Evolutionary conservation across 106 monocot genomes (phyloP).

Genomic region (Apostasia shenzhenica): DNA sequence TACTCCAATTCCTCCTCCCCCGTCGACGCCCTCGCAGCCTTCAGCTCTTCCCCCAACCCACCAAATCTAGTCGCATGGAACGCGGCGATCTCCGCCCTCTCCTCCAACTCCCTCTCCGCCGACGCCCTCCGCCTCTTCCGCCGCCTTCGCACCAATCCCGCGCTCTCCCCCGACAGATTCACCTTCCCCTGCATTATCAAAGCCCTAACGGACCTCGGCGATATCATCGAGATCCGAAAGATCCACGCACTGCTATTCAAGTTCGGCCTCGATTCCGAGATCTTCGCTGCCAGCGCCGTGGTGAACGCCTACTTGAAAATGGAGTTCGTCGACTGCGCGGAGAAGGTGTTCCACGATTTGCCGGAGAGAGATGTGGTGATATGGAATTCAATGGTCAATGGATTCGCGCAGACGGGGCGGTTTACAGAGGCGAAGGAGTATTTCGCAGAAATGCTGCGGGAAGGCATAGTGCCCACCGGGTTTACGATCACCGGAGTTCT

Average conservation of each 20-base stretch:
- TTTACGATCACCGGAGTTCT: constrained; percentile 58
- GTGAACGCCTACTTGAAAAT: constrained; percentile 35
- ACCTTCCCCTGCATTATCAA: constrained; percentile 50
- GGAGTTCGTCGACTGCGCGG: constrained; percentile 22
- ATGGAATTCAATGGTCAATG: constrained; percentile 88
- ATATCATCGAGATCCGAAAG: not conserved
- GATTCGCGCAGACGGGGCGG: constrained; percentile 46
- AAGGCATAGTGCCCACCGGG: constrained; percentile 34
- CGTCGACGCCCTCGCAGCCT: constrained; percentile 24
- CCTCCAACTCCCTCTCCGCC: constrained; percentile 28
- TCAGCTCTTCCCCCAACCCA: constrained; percentile 17
- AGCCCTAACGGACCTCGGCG: constrained; percentile 33
- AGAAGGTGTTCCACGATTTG: constrained; percentile 48
- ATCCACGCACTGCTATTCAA: constrained; percentile 35
- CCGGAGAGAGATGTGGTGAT: constrained; percentile 56
- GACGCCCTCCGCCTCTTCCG: constrained; percentile 30
- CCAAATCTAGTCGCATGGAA: constrained; percentile 51
- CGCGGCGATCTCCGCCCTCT: constrained; percentile 38
- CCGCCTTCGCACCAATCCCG: constrained; percentile 10
- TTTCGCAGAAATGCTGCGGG: constrained; percentile 34
- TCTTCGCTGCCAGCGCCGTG: constrained; percentile 60
- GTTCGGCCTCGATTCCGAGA: constrained; percentile 22
- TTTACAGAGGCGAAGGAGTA: constrained; percentile 34
- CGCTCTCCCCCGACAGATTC: constrained; percentile 45
- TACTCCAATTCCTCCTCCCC: constrained; percentile 44